Conservation (phyloP, 2,329 filamentous ascomycete species). For the Phyllosticta paracitricarpa region DNA sequence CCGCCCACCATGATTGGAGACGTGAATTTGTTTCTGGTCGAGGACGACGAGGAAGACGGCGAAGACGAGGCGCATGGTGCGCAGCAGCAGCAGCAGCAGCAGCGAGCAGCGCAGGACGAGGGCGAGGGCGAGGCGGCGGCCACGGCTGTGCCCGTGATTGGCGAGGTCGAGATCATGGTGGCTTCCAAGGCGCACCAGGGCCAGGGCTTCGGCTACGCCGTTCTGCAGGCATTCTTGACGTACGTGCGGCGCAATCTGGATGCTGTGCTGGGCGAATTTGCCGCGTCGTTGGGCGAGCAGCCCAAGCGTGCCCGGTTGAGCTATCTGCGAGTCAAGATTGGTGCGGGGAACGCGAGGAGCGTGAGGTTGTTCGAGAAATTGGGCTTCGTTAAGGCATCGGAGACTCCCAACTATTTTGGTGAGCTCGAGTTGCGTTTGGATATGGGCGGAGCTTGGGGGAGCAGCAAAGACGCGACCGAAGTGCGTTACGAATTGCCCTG, state of each 20-base stretch:
- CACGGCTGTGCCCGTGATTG: constrained; percentile 35
- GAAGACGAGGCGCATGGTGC: constrained; percentile 9
- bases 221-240: constrained; percentile 56
- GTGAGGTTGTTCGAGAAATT: constrained; percentile 51
- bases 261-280: constrained; percentile 50
- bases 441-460: background rate
- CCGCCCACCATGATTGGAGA: constrained; percentile 40
- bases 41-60: constrained; percentile 14
- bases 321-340: constrained; percentile 55
- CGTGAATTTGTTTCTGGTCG: constrained; percentile 60
- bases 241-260: constrained; percentile 52
- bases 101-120: background rate
- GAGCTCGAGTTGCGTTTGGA: constrained; percentile 49
- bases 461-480: background rate
- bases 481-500: background rate
- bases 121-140: background rate
- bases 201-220: constrained; percentile 54
- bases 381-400: constrained; percentile 43
- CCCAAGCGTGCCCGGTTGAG: constrained; percentile 19
- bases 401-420: constrained; percentile 54
- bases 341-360: constrained; percentile 45
- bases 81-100: constrained; percentile 11
- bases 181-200: constrained; percentile 49
- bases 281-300: constrained; percentile 2
- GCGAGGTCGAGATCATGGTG: constrained; percentile 84